Conservation (phyloP, 179 eudicot species). For the Sideroxylon spinosum region DNA sequence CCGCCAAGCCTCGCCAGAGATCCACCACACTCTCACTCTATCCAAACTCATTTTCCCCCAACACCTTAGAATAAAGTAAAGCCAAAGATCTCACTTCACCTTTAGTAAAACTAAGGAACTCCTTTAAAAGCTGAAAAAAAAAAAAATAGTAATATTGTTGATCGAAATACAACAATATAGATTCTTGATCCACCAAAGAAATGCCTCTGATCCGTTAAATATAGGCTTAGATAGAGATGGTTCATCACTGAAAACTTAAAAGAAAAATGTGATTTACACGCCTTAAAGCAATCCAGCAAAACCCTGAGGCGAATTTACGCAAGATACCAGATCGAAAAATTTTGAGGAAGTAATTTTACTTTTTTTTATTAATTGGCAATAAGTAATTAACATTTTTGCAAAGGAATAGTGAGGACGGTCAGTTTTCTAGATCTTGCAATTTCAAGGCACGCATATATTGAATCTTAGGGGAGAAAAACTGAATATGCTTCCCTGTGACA, state of each 20-base stretch:
- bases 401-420: not conserved
- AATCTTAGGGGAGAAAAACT: not conserved
- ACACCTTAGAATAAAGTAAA: too few relatives aligned
- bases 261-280: not conserved
- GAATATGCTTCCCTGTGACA: not conserved
- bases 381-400: not conserved
- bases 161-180: not conserved
- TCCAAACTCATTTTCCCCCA: too few relatives aligned
- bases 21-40: too few relatives aligned
- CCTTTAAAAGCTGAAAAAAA: conserved; percentile 52
- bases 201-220: not conserved
- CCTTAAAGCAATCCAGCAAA: not conserved
- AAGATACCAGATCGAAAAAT: not conserved
- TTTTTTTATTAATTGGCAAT: too few relatives aligned
- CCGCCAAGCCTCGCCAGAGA: too few relatives aligned
- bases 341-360: not conserved
- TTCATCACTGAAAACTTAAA: not conserved
- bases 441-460: not conserved
- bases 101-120: conserved; percentile 72
- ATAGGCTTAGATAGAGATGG: conserved; percentile 1
- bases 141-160: not conserved
- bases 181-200: not conserved
- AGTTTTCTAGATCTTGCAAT: too few relatives aligned
- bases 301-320: not conserved
- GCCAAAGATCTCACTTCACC: conserved; percentile 80